Evolutionary conservation across 2,329 filamentous ascomycete species (phyloP), one percentile per base, ranked within the genome.

Genomic region (Sporothrix luriei): DNA sequence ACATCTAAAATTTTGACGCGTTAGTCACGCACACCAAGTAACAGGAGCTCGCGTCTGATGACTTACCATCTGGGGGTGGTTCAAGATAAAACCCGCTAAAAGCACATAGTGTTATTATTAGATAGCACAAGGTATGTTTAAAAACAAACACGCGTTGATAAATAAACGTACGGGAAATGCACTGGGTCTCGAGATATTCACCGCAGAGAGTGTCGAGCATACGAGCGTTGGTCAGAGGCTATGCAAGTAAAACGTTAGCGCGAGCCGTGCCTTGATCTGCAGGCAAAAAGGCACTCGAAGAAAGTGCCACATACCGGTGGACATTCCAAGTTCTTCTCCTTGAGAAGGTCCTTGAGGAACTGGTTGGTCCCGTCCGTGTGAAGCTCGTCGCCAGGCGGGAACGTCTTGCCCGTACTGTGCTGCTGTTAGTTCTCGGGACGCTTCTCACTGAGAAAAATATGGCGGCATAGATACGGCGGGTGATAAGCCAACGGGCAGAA

Each of bases 181-280:
- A 96, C 74, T 90, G 94, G 78, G 94, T 91, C 82, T 98, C 95
- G 75, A 98, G 94, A 81, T 93, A 97, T 79, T 98, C 94, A 73
- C 93, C 93, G 43, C 93, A 90, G 46, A 99, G 87, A 81, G 94
- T 96, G 82, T 99, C 95, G 68, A 99, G 90, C 91, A 99, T 97
- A 75, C 95, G 90, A 9, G 94, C 90, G 78, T 97, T 97, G 75
- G 95, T 99, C 75, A 94, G 85, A 0, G 95, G 96, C 72, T 74
- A 16, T 11, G 4, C 38, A 24, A 9, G 11, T 7, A 10, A 46
- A 11, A 3, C 3, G 55, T 71, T 46, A 71, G 54, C 62, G 48
- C n/a, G n/a, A n/a, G 3, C 21, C 49, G 1, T 33, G n/a, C 13
- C n/a, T 7, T 19, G 38, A 26, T 11, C 19, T 26, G 26, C 13